Base-by-base conservation (phyloP, 805 yeast genomes). In the Yamadazyma laniorum region DNA sequence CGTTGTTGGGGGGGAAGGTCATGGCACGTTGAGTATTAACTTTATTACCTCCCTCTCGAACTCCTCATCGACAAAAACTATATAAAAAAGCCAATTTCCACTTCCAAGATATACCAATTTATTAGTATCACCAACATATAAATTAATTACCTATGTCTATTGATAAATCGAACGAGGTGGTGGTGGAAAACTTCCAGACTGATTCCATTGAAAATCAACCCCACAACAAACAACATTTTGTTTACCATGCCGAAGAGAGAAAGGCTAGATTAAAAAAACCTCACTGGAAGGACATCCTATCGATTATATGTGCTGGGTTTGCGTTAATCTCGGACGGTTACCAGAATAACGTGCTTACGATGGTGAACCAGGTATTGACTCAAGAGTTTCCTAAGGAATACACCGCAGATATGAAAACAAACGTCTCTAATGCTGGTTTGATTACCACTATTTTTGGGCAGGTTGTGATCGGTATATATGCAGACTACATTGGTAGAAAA, bases 241-340 rank as follows among this genome's bases (percentile, higher is more conserved):
- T 44, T n/a, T 67, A 68, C 46, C 65, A 67, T 39, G 53, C 49
- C 9, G 68, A 56, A 11, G 53, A 43, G 19, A 58, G 74, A 49
- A 42, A 40, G 25, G 40, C 45, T 12, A 53, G 74, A 30, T 55
- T 59, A 28, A 47, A 32, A 13, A 50, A 49, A 5, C 56, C 57
- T 15, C 49, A 46, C 25, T 18, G 45, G 25, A 58, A 51, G 18
- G 70, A 67, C 39, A 43, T 63, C 19, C 48, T 68, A 35, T 59
- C 80, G 38, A 77, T 83, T 44, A 52, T 79, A 31, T 77, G 85
- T 59, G 69, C 89, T 17, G 91, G 93, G 11, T 80, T 77, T 46
- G 93, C 90, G 0, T 70, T 85, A 53, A 76, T 82, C 50, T 77
- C 85, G 16, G 93, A 85, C 60, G 90, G 90, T 3, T 83, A 83